Percentiles rank a stretch among this genome's conserved stretches.
phyloP scores from a whole-genome alignment of 306 rosid genomes.

The Prunus persica region DNA sequence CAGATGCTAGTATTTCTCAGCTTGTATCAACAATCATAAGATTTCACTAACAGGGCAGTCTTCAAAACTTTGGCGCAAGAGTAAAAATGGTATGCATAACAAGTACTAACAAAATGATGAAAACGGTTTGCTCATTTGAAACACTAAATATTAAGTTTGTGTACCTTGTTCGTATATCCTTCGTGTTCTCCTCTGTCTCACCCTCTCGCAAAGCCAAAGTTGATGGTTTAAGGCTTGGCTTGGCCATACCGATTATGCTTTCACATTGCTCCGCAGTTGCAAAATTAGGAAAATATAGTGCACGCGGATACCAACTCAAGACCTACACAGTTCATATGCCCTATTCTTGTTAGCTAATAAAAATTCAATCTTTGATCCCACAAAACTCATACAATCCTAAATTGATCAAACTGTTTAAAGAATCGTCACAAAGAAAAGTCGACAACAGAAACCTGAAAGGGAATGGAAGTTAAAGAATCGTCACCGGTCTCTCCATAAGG shows the following conservation, averaged over 20 bases:
- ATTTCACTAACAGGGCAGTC: background rate
- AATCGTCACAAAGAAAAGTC: too few species aligned
- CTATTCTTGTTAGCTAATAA: background rate
- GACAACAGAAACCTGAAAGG: conserved; percentile 62
- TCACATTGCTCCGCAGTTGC: conserved; percentile 77
- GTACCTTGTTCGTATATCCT: conserved; percentile 87
- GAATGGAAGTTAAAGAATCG: conserved; percentile 63
- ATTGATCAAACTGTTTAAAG: background rate
- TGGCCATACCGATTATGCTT: conserved; percentile 51
- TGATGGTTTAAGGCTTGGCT: conserved; percentile 59
- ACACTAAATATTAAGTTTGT: background rate
- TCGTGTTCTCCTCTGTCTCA: conserved; percentile 53
- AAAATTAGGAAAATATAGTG: conserved; percentile 81
- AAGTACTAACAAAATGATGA: background rate
- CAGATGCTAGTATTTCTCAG: background rate
- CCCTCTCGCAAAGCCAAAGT: conserved; percentile 64
- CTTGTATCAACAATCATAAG: background rate
- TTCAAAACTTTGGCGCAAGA: background rate
- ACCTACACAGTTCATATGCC: conserved; percentile 37
- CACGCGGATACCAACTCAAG: conserved; percentile 88
- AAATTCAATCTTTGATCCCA: background rate
- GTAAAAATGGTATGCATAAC: background rate
- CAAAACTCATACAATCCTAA: background rate
- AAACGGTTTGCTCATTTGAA: background rate
- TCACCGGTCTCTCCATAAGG: conserved; percentile 70